Evolutionary conservation across 306 rosid species (phyloP).

Genomic region (Oxytropis ochrocephala): DNA sequence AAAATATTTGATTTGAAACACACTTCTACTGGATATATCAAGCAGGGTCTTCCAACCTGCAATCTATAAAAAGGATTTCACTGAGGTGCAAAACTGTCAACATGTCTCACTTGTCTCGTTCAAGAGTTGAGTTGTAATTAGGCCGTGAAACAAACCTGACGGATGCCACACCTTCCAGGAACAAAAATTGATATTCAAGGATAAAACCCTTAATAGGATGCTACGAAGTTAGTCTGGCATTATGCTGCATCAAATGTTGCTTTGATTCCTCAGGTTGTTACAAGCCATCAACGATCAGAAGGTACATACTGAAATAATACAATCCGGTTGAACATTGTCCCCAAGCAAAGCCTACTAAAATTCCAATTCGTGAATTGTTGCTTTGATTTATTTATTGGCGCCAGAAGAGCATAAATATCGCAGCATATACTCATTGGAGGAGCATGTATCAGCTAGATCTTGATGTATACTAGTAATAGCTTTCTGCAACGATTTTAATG

Average conservation of each 20-base stretch:
- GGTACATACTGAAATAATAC: background rate
- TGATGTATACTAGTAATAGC: constrained; percentile 71
- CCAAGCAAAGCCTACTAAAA: background rate
- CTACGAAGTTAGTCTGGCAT: background rate
- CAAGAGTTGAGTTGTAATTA: background rate
- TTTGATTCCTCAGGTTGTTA: constrained; percentile 6
- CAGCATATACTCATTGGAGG: constrained; percentile 81
- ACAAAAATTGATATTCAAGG: constrained; percentile 6
- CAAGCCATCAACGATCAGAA: background rate
- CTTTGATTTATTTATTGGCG: constrained; percentile 42
- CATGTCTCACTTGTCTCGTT: background rate
- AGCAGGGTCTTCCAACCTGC: background rate
- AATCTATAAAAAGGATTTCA: background rate
- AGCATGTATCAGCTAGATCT: constrained; percentile 83
- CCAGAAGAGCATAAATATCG: constrained; percentile 58
- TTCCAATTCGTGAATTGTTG: background rate
- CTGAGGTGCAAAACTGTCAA: background rate
- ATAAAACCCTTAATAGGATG: background rate
- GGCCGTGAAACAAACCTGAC: background rate
- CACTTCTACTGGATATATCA: background rate
- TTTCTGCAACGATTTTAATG: constrained; percentile 75
- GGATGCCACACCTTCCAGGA: background rate
- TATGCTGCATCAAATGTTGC: background rate
- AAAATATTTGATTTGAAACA: constrained; percentile 3
- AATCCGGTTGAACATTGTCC: background rate